Conservation (phyloP, 2,329 filamentous ascomycete genomes). For the Diplocarpon mali region DNA sequence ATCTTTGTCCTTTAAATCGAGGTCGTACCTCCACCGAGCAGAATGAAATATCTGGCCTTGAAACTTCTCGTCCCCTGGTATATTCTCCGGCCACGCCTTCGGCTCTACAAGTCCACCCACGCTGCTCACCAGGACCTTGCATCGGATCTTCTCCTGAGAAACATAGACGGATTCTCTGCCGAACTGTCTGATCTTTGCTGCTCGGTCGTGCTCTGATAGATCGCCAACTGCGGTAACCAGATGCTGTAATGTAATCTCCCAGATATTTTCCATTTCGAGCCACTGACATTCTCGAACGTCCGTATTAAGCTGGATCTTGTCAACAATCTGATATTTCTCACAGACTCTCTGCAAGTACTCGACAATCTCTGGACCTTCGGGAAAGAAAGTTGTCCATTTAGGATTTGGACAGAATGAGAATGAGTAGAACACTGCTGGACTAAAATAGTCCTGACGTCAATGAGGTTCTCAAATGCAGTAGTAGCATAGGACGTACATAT, state of each 20-base stretch:
- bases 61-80: slow-evolving; percentile 42
- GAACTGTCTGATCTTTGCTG: slow-evolving; percentile 32
- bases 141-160: slow-evolving; percentile 38
- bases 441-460: slow-evolving; percentile 15
- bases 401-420: slow-evolving; percentile 51
- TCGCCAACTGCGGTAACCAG: slow-evolving; percentile 43
- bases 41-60: slow-evolving; percentile 46
- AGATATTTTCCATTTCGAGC: slow-evolving; percentile 41
- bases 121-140: slow-evolving; percentile 42
- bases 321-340: slow-evolving; percentile 40
- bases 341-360: slow-evolving; percentile 42
- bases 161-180: slow-evolving; percentile 37
- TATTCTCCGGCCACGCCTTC: slow-evolving; percentile 35
- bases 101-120: slow-evolving; percentile 47
- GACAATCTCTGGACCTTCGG: slow-evolving; percentile 48
- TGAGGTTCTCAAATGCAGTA: no score
- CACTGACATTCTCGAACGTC: slow-evolving; percentile 41
- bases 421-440: slow-evolving; percentile 45
- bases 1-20: slow-evolving; percentile 42
- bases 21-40: slow-evolving; percentile 41
- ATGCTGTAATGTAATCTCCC: slow-evolving; percentile 42
- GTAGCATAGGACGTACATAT: slow-evolving; percentile 30
- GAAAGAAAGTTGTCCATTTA: slow-evolving; percentile 46
- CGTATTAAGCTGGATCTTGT: slow-evolving; percentile 48
- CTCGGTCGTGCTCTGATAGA: slow-evolving; percentile 36